phyloP scores from a whole-genome alignment of 2,329 filamentous ascomycete species.

The Nigrospora oryzae region DNA sequence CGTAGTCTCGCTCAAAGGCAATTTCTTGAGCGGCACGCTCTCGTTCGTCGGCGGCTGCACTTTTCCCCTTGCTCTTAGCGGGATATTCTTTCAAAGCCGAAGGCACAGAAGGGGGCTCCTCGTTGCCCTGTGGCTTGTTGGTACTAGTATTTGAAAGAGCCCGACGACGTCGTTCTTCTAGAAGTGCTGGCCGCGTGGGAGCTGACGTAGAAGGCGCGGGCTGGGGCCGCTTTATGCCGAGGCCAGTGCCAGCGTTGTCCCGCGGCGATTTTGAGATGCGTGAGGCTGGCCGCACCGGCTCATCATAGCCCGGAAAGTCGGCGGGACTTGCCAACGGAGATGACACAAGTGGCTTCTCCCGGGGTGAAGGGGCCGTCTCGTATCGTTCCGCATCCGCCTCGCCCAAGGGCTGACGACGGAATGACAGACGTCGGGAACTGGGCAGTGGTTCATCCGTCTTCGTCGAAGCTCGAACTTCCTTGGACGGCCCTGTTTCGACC shows the following conservation, averaged over 20 bases:
- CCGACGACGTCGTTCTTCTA: constrained; percentile 27
- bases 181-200: constrained; percentile 29
- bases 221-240: constrained; percentile 42
- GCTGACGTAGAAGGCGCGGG: constrained; percentile 39
- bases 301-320: constrained; percentile 22
- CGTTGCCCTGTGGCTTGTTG: constrained; percentile 17
- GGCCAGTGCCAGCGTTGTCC: constrained; percentile 36
- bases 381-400: constrained; percentile 27
- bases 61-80: constrained; percentile 20
- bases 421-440: constrained; percentile 25
- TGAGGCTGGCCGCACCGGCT: constrained; percentile 15
- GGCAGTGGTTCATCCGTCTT: constrained; percentile 20
- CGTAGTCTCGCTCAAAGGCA: constrained; percentile 87
- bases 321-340: constrained; percentile 35
- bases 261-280: constrained; percentile 30
- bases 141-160: constrained; percentile 30
- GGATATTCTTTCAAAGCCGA: constrained; percentile 26
- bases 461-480: constrained; percentile 23
- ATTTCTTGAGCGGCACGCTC: constrained; percentile 77
- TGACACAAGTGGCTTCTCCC: constrained; percentile 29
- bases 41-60: constrained; percentile 39
- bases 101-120: constrained; percentile 23
- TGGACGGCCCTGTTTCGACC: constrained; percentile 21
- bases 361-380: constrained; percentile 27
- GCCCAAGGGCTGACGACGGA: constrained; percentile 28